These are phyloP conservation scores for Sporodiniella umbellata DNA, from an alignment of 371 early-diverging fungal genomes.

Conservation along the genomic window DNA sequence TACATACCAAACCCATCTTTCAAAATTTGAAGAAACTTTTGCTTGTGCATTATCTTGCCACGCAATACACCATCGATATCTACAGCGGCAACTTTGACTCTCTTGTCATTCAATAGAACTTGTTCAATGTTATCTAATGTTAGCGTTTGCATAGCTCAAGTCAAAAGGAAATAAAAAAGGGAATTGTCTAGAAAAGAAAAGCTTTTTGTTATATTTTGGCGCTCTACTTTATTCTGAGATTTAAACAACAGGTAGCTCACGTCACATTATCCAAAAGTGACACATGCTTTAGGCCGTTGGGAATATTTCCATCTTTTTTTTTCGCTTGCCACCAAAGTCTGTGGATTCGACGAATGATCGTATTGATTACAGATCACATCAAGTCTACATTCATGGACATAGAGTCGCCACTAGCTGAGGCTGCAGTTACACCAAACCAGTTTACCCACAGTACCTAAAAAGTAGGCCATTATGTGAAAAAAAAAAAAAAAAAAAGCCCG, in stretches of 20 bases:
- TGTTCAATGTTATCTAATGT: slow-evolving; percentile 29
- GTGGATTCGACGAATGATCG: too few species aligned
- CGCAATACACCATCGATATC: slow-evolving; percentile 79
- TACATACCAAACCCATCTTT: slow-evolving; percentile 71
- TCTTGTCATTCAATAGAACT: slow-evolving; percentile 40
- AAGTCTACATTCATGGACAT: too few species aligned
- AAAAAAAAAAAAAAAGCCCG: too few species aligned
- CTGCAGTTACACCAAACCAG: too few species aligned
- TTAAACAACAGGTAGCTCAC: not conserved
- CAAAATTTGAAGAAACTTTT: slow-evolving; percentile 63
- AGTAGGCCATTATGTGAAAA: too few species aligned
- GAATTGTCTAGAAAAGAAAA: slow-evolving; percentile 4
- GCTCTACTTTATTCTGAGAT: not conserved
- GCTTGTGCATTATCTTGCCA: slow-evolving; percentile 70
- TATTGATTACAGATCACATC: too few species aligned
- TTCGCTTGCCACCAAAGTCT: too few species aligned
- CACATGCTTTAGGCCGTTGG: too few species aligned
- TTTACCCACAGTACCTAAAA: too few species aligned
- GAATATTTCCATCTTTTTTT: too few species aligned
- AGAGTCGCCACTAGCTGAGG: too few species aligned
- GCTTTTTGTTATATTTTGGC: not conserved
- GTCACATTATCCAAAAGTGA: too few species aligned
- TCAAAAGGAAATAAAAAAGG: not conserved
- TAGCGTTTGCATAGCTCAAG: slow-evolving; percentile 5
- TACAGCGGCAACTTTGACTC: slow-evolving; percentile 61